phyloP scores from a whole-genome alignment of 129 eudicot species.

The Ambrosia trifida region DNA sequence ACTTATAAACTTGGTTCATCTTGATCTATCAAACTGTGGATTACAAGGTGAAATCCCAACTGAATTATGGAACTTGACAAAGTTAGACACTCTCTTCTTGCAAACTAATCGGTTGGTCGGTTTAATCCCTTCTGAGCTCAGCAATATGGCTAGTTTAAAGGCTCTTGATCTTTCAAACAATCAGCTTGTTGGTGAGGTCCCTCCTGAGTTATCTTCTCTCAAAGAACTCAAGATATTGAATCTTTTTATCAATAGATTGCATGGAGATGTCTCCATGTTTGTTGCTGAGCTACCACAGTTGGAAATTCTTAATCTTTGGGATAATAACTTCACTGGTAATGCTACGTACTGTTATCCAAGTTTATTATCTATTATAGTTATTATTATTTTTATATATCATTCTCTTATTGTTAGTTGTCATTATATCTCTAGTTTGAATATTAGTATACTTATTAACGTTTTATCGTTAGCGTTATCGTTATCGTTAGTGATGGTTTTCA shows the following conservation, averaged over 20 bases:
- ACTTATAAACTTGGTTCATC: slow-evolving; percentile 52
- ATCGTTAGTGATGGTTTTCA: too few relatives aligned
- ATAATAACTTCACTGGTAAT: slow-evolving; percentile 63
- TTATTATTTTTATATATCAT: too few relatives aligned
- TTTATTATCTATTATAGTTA: too few relatives aligned
- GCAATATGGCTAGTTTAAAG: slow-evolving; percentile 41
- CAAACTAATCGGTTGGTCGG: slow-evolving; percentile 55
- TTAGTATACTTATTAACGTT: too few relatives aligned
- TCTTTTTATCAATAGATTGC: slow-evolving; percentile 60
- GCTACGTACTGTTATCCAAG: too few relatives aligned
- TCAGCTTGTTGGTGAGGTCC: slow-evolving; percentile 64
- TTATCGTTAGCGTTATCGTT: too few relatives aligned
- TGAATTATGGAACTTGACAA: slow-evolving; percentile 56
- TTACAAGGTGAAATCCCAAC: slow-evolving; percentile 52
- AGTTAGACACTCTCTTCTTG: slow-evolving; percentile 58
- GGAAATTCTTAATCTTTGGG: slow-evolving; percentile 53
- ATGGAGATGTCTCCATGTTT: slow-evolving; percentile 56
- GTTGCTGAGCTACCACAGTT: slow-evolving; percentile 58
- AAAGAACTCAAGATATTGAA: slow-evolving; percentile 55
- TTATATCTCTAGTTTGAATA: too few relatives aligned
- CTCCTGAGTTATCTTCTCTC: slow-evolving; percentile 44
- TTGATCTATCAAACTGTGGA: slow-evolving; percentile 61
- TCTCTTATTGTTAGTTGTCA: too few relatives aligned
- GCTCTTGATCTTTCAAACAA: slow-evolving; percentile 67
- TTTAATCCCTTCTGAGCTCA: slow-evolving; percentile 47